These are phyloP conservation scores for Solanum sejunctum DNA, from an alignment of 257 asterid genomes.

Conservation along the genomic window DNA sequence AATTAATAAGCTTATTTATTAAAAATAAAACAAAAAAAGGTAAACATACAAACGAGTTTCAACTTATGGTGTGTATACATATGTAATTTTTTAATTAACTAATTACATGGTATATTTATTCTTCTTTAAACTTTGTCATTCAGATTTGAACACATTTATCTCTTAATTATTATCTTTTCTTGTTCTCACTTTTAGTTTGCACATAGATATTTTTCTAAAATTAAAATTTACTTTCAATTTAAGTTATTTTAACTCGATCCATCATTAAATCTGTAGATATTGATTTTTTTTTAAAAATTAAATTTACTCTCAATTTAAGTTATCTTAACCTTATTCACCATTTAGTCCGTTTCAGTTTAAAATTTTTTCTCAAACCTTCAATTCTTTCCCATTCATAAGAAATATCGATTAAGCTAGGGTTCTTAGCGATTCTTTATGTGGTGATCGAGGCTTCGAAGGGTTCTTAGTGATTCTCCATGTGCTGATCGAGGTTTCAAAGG, in stretches of 20 bases:
- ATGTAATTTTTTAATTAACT: not conserved
- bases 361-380: not conserved
- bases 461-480: too few relatives aligned
- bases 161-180: not conserved
- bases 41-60: not conserved
- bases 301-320: too few relatives aligned
- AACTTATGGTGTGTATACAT: not conserved
- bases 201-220: not conserved
- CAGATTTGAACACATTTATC: not conserved
- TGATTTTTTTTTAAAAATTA: too few relatives aligned
- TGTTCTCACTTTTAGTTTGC: not conserved
- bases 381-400: not conserved
- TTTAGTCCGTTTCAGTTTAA: not conserved
- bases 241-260: too few relatives aligned
- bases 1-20: not conserved
- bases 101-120: not conserved
- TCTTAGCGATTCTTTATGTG: not conserved
- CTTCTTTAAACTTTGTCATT: not conserved
- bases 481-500: not conserved
- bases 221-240: not conserved
- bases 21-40: not conserved
- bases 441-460: too few relatives aligned
- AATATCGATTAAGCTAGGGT: not conserved
- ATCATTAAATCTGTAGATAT: too few relatives aligned
- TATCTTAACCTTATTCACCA: not conserved